Evolutionary conservation across 2,329 filamentous ascomycete genomes (phyloP).

Genomic region (Endocalyx cinctus): DNA sequence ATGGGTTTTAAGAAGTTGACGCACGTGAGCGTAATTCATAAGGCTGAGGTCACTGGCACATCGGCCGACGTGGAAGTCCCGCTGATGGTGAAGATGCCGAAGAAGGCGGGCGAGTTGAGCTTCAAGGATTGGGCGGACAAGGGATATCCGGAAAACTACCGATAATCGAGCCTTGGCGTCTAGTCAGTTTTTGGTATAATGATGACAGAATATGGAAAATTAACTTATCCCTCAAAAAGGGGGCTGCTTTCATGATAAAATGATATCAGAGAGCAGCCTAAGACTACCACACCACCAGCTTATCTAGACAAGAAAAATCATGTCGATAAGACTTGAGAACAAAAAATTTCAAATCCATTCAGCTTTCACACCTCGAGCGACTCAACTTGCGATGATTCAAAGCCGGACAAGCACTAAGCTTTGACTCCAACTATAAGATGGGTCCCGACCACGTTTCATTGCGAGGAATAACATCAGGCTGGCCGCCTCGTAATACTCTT

Average conservation of each 20-base stretch:
- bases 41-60: slow-evolving; percentile 14
- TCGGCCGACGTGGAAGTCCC: slow-evolving; percentile 15
- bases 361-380: slow-evolving; percentile 7
- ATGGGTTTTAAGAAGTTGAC: slow-evolving; percentile 16
- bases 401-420: slow-evolving; percentile 81
- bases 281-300: slow-evolving; percentile 11
- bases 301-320: slow-evolving; percentile 7
- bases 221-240: slow-evolving; percentile 27
- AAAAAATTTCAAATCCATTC: slow-evolving; percentile 19
- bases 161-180: slow-evolving; percentile 6
- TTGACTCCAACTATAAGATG: slow-evolving; percentile 93
- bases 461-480: slow-evolving; percentile 13
- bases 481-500: slow-evolving; percentile 14
- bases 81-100: slow-evolving; percentile 21
- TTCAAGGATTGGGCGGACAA: slow-evolving; percentile 16
- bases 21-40: slow-evolving; percentile 16
- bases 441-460: slow-evolving; percentile 56
- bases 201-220: background rate
- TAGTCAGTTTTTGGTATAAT: slow-evolving; percentile 11
- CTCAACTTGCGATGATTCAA: slow-evolving; percentile 23
- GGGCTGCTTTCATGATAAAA: slow-evolving; percentile 20
- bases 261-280: slow-evolving; percentile 21
- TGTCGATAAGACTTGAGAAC: slow-evolving; percentile 9
- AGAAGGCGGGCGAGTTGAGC: slow-evolving; percentile 12
- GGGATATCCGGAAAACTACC: slow-evolving; percentile 12